These are phyloP conservation scores for Chlorella sp. DNA, from an alignment of 139 green algal genomes.

Conservation along the genomic window DNA sequence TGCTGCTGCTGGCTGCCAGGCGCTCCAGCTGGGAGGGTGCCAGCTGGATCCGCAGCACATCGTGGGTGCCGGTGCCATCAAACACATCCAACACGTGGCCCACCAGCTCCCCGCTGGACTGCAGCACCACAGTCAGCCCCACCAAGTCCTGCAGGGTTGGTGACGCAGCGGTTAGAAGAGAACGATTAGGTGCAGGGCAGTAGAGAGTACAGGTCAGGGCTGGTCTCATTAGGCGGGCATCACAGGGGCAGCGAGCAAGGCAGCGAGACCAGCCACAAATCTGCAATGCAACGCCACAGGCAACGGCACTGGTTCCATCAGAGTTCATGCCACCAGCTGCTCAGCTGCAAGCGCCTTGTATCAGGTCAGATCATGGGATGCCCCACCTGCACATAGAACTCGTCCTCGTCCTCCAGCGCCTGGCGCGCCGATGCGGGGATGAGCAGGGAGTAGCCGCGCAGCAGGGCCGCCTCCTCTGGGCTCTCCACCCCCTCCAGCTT, in stretches of 20 bases:
- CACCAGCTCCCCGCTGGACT: slow-evolving; percentile 31
- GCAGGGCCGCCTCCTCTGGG: slow-evolving; percentile 40
- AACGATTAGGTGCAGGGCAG: no score
- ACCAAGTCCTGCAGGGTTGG: slow-evolving; percentile 52
- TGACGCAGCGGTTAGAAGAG: no score
- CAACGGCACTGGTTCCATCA: no score
- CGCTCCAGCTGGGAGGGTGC: slow-evolving; percentile 6
- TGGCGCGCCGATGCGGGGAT: slow-evolving; percentile 36
- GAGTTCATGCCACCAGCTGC: no score
- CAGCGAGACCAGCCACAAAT: no score
- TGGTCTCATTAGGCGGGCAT: no score
- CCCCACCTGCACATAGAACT: slow-evolving; percentile 66
- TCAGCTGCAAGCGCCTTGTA: not conserved
- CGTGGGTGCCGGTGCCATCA: slow-evolving; percentile 60
- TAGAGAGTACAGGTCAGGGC: no score
- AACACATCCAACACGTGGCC: slow-evolving; percentile 53
- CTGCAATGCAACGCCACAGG: no score
- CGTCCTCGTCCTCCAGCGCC: slow-evolving; percentile 58
- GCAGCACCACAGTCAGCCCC: slow-evolving; percentile 44
- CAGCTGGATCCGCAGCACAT: slow-evolving; percentile 55
- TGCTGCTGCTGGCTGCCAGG: not conserved
- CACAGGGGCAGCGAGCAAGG: no score
- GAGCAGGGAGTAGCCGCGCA: slow-evolving; percentile 51
- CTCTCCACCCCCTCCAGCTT: slow-evolving; percentile 55
- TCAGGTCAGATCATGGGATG: no score